phyloP scores from a whole-genome alignment of 306 rosid genomes.

The Crotalaria pallida region DNA sequence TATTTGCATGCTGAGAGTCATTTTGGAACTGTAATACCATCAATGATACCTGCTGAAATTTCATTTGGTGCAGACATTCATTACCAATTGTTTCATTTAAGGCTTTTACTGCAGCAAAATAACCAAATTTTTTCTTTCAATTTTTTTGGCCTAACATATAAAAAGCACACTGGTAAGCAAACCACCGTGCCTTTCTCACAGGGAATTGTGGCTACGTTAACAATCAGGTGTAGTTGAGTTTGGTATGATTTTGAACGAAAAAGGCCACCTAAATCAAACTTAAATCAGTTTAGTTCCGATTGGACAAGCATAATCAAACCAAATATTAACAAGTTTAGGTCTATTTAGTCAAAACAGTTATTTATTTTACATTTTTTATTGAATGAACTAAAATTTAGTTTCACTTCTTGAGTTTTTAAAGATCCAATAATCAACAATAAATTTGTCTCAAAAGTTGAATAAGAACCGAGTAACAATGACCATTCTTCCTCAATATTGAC shows the following conservation, averaged over 20 bases:
- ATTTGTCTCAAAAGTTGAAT: neutral
- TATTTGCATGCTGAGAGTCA: neutral
- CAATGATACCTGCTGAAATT: neutral
- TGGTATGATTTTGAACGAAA: neutral
- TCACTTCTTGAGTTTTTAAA: too few species aligned
- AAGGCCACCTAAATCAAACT: neutral
- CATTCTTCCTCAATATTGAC: too few species aligned
- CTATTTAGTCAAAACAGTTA: too few species aligned
- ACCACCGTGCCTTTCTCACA: neutral
- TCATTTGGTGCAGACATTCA: neutral
- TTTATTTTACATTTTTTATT: too few species aligned
- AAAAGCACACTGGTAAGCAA: neutral
- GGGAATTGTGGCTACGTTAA: neutral
- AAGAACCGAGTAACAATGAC: too few species aligned
- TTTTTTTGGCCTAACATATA: too few species aligned
- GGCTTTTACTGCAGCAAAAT: too few species aligned
- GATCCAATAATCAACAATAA: too few species aligned
- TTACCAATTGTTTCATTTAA: neutral
- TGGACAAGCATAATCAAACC: neutral
- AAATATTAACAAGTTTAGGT: neutral
- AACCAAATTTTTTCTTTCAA: too few species aligned
- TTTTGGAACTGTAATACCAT: neutral
- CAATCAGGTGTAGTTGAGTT: neutral
- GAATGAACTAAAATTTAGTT: neutral
- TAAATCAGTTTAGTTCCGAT: too few species aligned